Percentiles rank a stretch among this genome's conserved stretches.
These are phyloP conservation scores for Cyclospora cayetanensis DNA, from an alignment of 169 alveolate genomes.

Conservation along the genomic window DNA sequence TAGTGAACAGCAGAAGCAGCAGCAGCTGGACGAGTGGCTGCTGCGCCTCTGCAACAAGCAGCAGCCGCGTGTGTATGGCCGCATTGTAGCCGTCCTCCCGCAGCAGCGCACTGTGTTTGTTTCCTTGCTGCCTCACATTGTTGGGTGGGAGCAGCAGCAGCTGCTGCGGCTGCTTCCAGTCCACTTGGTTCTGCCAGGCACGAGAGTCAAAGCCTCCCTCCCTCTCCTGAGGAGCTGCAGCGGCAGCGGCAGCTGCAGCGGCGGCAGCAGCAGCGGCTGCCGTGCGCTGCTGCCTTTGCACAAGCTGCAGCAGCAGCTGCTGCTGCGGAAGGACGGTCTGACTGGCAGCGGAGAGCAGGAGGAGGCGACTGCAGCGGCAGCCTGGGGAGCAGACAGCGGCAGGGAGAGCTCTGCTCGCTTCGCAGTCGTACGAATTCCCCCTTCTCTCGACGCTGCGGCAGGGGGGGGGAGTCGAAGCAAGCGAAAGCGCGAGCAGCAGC, in stretches of 20 bases:
- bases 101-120: constrained; percentile 14
- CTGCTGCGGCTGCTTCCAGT: constrained; percentile 8
- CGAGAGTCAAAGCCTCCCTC: not conserved
- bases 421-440: constrained; percentile 16
- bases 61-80: not conserved
- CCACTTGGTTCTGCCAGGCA: constrained; percentile 43
- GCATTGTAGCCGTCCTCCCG: constrained; percentile 12
- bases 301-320: constrained; percentile 41
- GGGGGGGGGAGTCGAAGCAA: not conserved
- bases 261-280: not conserved
- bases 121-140: constrained; percentile 42
- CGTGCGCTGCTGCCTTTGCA: constrained; percentile 27
- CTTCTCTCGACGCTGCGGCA: not conserved
- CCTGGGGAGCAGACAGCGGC: not conserved
- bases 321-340: constrained; percentile 13
- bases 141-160: constrained; percentile 40
- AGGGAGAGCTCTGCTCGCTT: constrained; percentile 4
- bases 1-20: constrained; percentile 17
- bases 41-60: not conserved
- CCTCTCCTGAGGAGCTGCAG: not conserved
- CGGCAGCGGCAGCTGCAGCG: constrained; percentile 18
- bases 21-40: constrained; percentile 2
- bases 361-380: not conserved
- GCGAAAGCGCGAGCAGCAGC: constrained; percentile 32
- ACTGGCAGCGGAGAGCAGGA: not conserved